Percentiles rank a stretch among this genome's conserved stretches.
These are phyloP conservation scores for Botryobasidium botryosum DNA, from an alignment of 768 basidiomycete genomes.

Conservation along the genomic window DNA sequence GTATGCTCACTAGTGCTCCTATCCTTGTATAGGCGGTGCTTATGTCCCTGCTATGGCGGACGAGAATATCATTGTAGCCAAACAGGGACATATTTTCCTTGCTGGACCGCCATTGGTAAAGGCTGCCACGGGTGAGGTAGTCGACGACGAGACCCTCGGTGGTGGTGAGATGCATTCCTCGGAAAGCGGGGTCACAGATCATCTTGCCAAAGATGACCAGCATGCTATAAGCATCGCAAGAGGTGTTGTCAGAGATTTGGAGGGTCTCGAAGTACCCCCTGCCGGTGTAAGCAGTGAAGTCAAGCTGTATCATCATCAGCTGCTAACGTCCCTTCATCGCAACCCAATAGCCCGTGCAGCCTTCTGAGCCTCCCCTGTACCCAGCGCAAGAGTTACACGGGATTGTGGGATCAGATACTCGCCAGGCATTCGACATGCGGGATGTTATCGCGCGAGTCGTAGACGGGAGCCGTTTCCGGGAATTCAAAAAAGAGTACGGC, in stretches of 20 bases:
- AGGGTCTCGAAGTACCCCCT: constrained; percentile 33
- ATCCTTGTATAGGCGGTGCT: constrained; percentile 44
- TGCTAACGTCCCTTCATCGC: no score
- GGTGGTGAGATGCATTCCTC: constrained; percentile 84
- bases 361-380: constrained; percentile 59
- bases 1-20: constrained; percentile 6
- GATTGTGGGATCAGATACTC: constrained; percentile 78
- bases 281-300: not conserved
- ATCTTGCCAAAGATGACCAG: constrained; percentile 69
- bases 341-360: constrained; percentile 36
- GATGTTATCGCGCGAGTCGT: constrained; percentile 86
- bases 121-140: constrained; percentile 83
- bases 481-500: constrained; percentile 95
- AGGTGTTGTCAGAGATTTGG: constrained; percentile 60
- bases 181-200: constrained; percentile 83
- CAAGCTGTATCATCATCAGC: not conserved
- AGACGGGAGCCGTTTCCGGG: constrained; percentile 80
- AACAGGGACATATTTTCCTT: constrained; percentile 86
- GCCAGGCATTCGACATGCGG: constrained; percentile 83
- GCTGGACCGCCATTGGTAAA: constrained; percentile 91
- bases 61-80: constrained; percentile 77
- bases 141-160: constrained; percentile 84
- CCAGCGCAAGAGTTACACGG: constrained; percentile 70
- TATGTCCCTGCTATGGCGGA: constrained; percentile 97
- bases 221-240: constrained; percentile 70